Evolutionary conservation across 768 basidiomycete genomes (phyloP).

Genomic region (Pisolithus tinctorius): DNA sequence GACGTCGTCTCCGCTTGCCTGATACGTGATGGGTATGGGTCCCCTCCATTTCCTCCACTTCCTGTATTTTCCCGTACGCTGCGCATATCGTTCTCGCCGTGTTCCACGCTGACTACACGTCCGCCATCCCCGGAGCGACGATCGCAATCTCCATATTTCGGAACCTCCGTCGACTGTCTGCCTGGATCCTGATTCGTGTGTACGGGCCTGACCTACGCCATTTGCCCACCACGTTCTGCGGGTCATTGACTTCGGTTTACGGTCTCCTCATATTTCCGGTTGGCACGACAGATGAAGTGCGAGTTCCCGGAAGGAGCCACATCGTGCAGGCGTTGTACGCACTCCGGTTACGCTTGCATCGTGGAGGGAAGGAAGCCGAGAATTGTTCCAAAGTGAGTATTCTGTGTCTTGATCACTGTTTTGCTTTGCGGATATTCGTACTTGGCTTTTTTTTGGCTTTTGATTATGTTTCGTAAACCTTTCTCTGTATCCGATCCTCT

Average conservation of each 20-base stretch:
- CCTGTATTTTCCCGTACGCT: not conserved
- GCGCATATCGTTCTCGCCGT: not conserved
- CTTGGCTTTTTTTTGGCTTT: conserved; percentile 14
- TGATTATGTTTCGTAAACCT: conserved; percentile 8
- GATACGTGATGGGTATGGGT: not conserved
- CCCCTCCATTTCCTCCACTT: not conserved
- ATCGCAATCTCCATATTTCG: not conserved
- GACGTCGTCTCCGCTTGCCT: not conserved
- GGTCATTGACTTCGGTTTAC: conserved; percentile 9
- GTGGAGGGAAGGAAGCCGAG: conserved; percentile 79
- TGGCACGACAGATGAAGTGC: conserved; percentile 70
- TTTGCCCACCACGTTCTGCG: not conserved
- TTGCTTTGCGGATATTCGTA: not conserved
- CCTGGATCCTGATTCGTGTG: not conserved
- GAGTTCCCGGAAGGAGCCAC: conserved; percentile 66
- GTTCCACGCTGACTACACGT: not conserved
- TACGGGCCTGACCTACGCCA: not conserved
- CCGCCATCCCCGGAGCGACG: not conserved
- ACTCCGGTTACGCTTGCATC: conserved; percentile 69
- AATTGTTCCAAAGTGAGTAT: conserved; percentile 74
- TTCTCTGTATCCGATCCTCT: not conserved
- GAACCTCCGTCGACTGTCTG: no score
- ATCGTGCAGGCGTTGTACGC: conserved; percentile 73
- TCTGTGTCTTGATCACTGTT: conserved; percentile 1
- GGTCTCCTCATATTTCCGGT: conserved; percentile 7